Evolutionary conservation across 2,329 filamentous ascomycete species (phyloP), one percentile per base, ranked within the genome.

Genomic region (Metarhizium anisopliae): DNA sequence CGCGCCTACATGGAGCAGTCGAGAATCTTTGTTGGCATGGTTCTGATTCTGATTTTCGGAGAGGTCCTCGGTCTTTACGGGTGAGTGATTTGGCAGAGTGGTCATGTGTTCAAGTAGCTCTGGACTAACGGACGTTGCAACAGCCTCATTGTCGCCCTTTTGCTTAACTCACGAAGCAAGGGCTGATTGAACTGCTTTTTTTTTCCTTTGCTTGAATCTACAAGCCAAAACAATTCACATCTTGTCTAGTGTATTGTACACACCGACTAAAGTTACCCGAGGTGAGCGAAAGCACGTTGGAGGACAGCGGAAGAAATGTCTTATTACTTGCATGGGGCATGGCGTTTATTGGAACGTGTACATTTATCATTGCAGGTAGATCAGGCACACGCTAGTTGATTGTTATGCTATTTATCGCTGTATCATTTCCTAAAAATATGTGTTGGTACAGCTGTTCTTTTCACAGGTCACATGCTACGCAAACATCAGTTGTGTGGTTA

Each of bases 41-140:
- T 99, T 50, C 76, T 99, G 66, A 97, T 97, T 64, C 81, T 97
- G 60, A 99, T 99, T 82, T 99, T 99, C 70, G 94, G 90, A 56
- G 94, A 99, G 79, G 94, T 99, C 18, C 71, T 99, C 69, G 94
- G 94, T 71, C 85, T 99, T 36, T 99, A 99, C 67, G 94, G 94
- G 90, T 96, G 79, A 63, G 86, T 70, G 59, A 13, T 13, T 13
- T 45, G n/a, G 2, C 16, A 7, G 8, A n/a, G 18, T 16, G 20
- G 20, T 29, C 42, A 2, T 16, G 16, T 18, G 1, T 14, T 35
- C 11, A 18, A 6, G 38, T 36, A 30, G 3, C 14, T 6, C 18
- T 25, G 7, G 18, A 30, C 53, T 59, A 56, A 61, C 52, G 8
- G 10, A 13, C 14, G 11, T 14, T 6, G 43, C 32, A 30, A 29